Percentiles rank a stretch among this genome's conserved stretches.
Evolutionary conservation across 345 rosid species (phyloP).

Genomic region (Passiflora organensis): DNA sequence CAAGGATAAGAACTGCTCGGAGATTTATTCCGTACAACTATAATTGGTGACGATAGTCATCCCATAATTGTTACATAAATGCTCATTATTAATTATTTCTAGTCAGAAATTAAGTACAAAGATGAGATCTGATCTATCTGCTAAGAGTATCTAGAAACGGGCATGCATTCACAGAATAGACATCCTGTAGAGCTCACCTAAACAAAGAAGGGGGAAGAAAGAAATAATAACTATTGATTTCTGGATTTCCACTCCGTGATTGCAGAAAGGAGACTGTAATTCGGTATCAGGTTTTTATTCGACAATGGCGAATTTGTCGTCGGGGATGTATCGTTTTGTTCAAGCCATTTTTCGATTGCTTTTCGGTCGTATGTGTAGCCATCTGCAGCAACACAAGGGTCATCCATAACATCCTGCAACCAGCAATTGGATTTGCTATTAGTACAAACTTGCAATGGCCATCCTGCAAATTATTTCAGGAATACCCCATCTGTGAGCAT

Average conservation of each 20-base stretch:
- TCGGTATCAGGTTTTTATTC: conserved; percentile 53
- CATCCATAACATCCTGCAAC: conserved; percentile 67
- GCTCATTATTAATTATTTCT: too few relatives aligned
- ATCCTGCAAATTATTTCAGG: not conserved
- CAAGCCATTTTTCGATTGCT: conserved; percentile 72
- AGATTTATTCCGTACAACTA: too few relatives aligned
- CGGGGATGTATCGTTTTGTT: conserved; percentile 54
- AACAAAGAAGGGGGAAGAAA: conserved; percentile 1
- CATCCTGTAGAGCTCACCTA: too few relatives aligned
- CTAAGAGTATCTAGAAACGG: too few relatives aligned
- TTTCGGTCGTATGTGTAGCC: conserved; percentile 75
- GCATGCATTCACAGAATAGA: too few relatives aligned
- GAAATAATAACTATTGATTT: conserved; percentile 18
- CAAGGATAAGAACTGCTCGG: too few relatives aligned
- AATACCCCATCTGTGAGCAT: not conserved
- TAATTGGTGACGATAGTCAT: too few relatives aligned
- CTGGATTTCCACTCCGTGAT: conserved; percentile 60
- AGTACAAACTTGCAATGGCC: too few relatives aligned
- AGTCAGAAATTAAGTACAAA: too few relatives aligned
- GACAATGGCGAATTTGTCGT: conserved; percentile 47
- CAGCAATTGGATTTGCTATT: not conserved
- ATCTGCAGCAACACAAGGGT: conserved; percentile 84
- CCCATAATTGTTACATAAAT: too few relatives aligned
- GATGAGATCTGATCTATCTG: too few relatives aligned
- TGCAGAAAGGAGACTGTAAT: conserved; percentile 58